Base-by-base conservation (phyloP, 768 basidiomycete species). In the Mrakia frigida region DNA sequence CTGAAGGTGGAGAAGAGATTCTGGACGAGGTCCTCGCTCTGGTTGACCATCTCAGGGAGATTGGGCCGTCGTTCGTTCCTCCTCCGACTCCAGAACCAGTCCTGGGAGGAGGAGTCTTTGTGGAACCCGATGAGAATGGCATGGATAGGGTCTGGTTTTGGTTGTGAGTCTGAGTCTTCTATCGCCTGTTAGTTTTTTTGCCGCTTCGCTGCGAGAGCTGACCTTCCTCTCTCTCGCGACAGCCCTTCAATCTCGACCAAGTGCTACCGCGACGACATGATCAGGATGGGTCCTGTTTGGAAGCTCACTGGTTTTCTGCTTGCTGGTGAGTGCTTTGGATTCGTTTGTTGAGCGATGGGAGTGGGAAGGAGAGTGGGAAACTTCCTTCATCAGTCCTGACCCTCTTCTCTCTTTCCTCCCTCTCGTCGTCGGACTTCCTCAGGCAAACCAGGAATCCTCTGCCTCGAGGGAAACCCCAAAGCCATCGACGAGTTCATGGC, bases 401-500 rank as follows among this genome's bases (percentile, higher is more conserved):
- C 16, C 21, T 6, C n/a, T 6, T 23, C 28, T 5, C 33, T 65
- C 23, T 25, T 28, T 4, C 33, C 18, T 56, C n/a, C 37, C 7
- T 61, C 16, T 25, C 33, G 68, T 73, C 50, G 23, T 5, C 33
- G n/a, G n/a, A n/a, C 25, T n/a, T 68, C 31, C 37, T 28, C 78
- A 84, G 84, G 84, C 39, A 85, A 85, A 78, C 85, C 85, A 0
- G 85, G 81, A 1, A 60, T 85, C 16, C 80, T 85, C 13, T 84
- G 84, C 70, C 74, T 84, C 10, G 85, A 85, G 74, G 85, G 85
- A 0, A 80, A 81, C 6, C 80, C 79, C 6, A 65, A 46, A 50
- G 77, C 80, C 31, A 78, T 83, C 3, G 83, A 84, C 41, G 60
- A 73, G 13, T 84, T 82, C 79, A 82, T 84, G 82, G 71, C 74